These are phyloP conservation scores for Thelonectria discophora DNA, from an alignment of 2,329 filamentous ascomycete genomes.

Conservation along the genomic window DNA sequence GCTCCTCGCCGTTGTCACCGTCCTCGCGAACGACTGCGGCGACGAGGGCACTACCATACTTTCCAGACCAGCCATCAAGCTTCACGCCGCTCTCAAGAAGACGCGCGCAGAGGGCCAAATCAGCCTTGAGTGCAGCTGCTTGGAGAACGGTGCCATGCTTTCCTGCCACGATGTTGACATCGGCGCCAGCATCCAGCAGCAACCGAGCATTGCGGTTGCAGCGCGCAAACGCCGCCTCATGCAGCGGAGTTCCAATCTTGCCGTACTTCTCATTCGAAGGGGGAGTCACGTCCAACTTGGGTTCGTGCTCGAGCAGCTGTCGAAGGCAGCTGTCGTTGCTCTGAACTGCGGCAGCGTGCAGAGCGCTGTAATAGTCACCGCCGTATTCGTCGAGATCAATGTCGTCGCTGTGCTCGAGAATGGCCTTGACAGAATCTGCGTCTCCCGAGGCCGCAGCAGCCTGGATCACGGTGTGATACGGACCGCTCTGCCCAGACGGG, in stretches of 20 bases:
- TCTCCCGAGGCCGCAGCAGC: constrained; percentile 21
- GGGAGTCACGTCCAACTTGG: constrained; percentile 14
- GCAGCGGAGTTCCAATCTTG: constrained; percentile 19
- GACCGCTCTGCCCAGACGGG: constrained; percentile 10
- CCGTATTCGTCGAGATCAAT: constrained; percentile 22
- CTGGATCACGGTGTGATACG: constrained; percentile 19
- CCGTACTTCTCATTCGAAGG: neutral
- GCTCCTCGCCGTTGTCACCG: constrained; percentile 1
- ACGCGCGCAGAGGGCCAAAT: constrained; percentile 14
- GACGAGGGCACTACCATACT: constrained; percentile 25
- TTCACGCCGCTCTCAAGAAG: constrained; percentile 7
- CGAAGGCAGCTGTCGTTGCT: constrained; percentile 21
- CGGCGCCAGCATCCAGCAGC: constrained; percentile 23
- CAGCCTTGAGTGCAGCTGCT: constrained; percentile 26
- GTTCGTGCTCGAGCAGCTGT: constrained; percentile 13
- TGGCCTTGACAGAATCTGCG: constrained; percentile 16
- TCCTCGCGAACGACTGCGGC: constrained; percentile 20
- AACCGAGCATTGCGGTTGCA: constrained; percentile 28
- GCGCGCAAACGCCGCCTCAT: constrained; percentile 18
- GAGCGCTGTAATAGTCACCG: constrained; percentile 14
- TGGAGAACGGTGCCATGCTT: constrained; percentile 24
- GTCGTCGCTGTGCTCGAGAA: constrained; percentile 16
- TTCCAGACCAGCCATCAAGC: constrained; percentile 12
- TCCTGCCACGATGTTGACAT: constrained; percentile 20
- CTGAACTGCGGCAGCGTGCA: constrained; percentile 22